Evolutionary conservation across 2,329 filamentous ascomycete genomes (phyloP), one percentile per base, ranked within the genome.

Genomic region (Trichoderma atrobrunneum): DNA sequence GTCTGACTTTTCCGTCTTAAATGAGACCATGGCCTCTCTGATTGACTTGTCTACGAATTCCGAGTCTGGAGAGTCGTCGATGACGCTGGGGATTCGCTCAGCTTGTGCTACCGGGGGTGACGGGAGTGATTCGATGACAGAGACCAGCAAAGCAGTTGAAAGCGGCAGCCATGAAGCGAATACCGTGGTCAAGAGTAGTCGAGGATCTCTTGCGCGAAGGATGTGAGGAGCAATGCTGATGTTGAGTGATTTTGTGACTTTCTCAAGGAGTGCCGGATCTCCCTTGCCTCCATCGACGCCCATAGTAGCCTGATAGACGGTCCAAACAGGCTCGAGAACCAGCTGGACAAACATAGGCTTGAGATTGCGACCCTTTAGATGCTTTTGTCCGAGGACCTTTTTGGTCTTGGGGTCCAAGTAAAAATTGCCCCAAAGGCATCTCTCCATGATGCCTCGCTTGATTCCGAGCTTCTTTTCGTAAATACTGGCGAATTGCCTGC

Each of bases 281-380:
- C 94, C 94, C 81, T 92, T 96, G 74, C 92, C 93, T 74, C 91
- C 91, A 74, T 92, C 91, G 64, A 93, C 92, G 56, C 94, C 94
- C 5, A 90, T 92, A 1, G 95, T 97, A 56, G 95, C 95, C 77
- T 95, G 90, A 79, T 99, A 99, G 11, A 96, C 93, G 30, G 95
- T 94, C 96, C 96, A 99, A 70, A 99, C 91, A 73, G 94, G 95
- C 76, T 98, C 96, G 69, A 99, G 86, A 7, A 99, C 96, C 64
- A 99, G 86, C 80, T 98, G 96, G 16, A 98, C 96, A 81, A 99
- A 99, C 88, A 99, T 94, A 10, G 96, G 96, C 82, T 98, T 99
- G 74, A 99, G 84, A 72, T 92, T 89, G 61, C 96, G 88, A 4
- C 96, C 96, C 80, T 97, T 98, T 65, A 99, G 85, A 84, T 99